These are phyloP conservation scores for Arthrinium puccinioides DNA, from an alignment of 2,329 filamentous ascomycete species.

Conservation along the genomic window DNA sequence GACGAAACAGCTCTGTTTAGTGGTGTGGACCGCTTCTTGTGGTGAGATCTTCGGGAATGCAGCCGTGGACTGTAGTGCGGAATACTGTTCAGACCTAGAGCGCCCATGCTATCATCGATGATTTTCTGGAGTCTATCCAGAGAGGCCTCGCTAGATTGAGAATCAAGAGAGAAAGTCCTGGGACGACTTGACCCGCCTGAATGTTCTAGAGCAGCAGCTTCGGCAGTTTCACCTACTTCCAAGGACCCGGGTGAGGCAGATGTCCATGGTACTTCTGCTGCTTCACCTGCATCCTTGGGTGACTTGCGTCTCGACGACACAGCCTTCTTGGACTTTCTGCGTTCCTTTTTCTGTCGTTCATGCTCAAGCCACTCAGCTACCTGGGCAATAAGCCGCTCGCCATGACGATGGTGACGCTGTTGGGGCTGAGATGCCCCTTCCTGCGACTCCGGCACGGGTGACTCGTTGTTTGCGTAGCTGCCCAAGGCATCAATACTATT, in stretches of 20 bases:
- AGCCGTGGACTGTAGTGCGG: slow-evolving; percentile 35
- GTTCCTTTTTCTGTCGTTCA: slow-evolving; percentile 62
- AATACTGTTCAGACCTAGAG: slow-evolving; percentile 40
- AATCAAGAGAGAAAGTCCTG: slow-evolving; percentile 50
- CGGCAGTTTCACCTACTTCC: slow-evolving; percentile 8
- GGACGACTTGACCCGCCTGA: slow-evolving; percentile 11
- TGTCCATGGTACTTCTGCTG: background rate
- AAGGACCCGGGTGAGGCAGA: background rate
- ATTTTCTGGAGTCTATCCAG: slow-evolving; percentile 79
- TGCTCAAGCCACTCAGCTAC: slow-evolving; percentile 78
- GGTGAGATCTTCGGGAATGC: slow-evolving; percentile 34
- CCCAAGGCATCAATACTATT: slow-evolving; percentile 24
- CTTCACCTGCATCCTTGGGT: slow-evolving; percentile 8
- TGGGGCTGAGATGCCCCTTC: slow-evolving; percentile 20
- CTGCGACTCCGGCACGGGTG: slow-evolving; percentile 16
- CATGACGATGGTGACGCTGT: slow-evolving; percentile 24
- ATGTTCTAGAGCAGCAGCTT: slow-evolving; percentile 4
- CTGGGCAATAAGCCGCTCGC: slow-evolving; percentile 60
- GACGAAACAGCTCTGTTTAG: slow-evolving; percentile 55
- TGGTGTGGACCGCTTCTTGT: slow-evolving; percentile 24
- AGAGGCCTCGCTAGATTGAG: slow-evolving; percentile 63
- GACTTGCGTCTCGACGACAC: slow-evolving; percentile 18
- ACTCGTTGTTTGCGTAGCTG: slow-evolving; percentile 15
- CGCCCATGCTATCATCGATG: slow-evolving; percentile 57
- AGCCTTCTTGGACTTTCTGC: slow-evolving; percentile 43